Evolutionary conservation across 139 green algal genomes (phyloP), one percentile per base, ranked within the genome.

Genomic region (Volvox africanus): DNA sequence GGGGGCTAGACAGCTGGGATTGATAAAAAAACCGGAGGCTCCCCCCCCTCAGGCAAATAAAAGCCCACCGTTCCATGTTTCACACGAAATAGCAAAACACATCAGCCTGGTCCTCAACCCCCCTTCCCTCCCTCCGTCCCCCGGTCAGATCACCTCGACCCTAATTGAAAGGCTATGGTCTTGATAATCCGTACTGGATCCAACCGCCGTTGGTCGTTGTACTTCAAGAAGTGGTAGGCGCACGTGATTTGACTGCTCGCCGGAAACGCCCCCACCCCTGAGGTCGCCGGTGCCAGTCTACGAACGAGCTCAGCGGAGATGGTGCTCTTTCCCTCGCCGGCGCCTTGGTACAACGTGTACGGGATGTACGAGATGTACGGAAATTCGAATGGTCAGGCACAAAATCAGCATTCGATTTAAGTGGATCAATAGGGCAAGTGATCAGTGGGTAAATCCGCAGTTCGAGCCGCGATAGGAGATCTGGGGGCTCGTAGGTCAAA

Each of bases 211-310:
- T 89, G 86, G 76, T 93, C 91, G 69, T 79, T 91, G 80, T 93
- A 90, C 91, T 93, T 91, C 0, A 93, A 69, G 79, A 93, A 93
- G 50, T 93, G 91, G 68, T 89, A 33, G 13, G 86, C 89, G 32
- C 30, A 87, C 81, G 76, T 82, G 32, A 61, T 61, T n/a, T 35
- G 73, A 18, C 28, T 61, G 36, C 36, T 20, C 3, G 36, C 1
- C 21, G 65, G 2, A 73, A 73, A 24, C 65, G 24, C 12, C 65
- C 65, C 21, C 65, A 73, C 24, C 5, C 21, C 65, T 28, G 24
- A 24, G 9, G 65, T 28, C 65, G 65, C 65, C 16, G 65, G 21
- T 28, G 65, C 61, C 13, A 33, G 20, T 62, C 82, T 13, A 9
- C 32, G 18, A n/a, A 82, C 44, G 11, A 89, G 28, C 68, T 55